Evolutionary conservation across 345 rosid genomes (phyloP).

Genomic region (Gossypioides kirkii): DNA sequence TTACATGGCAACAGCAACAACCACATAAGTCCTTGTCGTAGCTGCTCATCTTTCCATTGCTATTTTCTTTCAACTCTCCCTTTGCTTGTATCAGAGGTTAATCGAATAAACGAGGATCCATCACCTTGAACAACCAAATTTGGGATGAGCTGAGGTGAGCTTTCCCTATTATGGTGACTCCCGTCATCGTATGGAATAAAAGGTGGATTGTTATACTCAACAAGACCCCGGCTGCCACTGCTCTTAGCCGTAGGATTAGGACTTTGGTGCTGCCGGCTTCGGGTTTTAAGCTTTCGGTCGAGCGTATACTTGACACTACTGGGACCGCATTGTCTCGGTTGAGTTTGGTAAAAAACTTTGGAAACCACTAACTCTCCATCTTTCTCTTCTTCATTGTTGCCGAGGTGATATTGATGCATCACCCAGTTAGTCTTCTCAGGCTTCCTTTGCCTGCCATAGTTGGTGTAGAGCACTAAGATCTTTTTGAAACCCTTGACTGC

Average conservation of each 20-base stretch:
- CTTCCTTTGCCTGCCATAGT: conserved; percentile 76
- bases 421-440: conserved; percentile 96
- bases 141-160: conserved; percentile 51
- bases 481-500: conserved; percentile 70
- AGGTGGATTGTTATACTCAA: neutral
- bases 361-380: conserved; percentile 82
- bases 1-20: conserved; percentile 23
- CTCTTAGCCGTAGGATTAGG: conserved; percentile 1
- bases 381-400: conserved; percentile 73
- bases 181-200: conserved; percentile 24
- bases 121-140: conserved; percentile 59
- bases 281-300: conserved; percentile 14
- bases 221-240: neutral
- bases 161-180: conserved; percentile 14
- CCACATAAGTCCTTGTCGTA: conserved; percentile 11
- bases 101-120: conserved; percentile 54
- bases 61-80: conserved; percentile 39
- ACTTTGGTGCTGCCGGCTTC: conserved; percentile 7
- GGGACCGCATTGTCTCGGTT: conserved; percentile 67
- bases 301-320: conserved; percentile 21
- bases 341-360: conserved; percentile 93
- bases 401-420: conserved; percentile 95
- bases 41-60: neutral
- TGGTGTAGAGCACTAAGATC: conserved; percentile 82
- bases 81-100: conserved; percentile 64